Base-by-base conservation (phyloP, 768 basidiomycete species). In the Strobilomyces dryophilus region DNA sequence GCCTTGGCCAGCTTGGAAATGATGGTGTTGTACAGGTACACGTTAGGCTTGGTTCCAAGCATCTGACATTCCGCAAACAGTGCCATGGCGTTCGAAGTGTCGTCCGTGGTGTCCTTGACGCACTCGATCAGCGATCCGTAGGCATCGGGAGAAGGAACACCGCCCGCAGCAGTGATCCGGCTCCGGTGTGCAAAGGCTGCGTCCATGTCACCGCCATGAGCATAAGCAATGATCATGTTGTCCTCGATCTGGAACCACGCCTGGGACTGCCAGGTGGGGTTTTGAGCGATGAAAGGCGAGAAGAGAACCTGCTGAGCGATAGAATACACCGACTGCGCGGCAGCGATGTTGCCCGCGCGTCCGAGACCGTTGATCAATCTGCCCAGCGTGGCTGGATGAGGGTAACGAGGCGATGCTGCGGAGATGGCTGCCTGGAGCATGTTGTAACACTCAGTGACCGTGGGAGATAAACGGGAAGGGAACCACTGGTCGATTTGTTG, bases 1-100 rank as follows among this genome's bases (percentile, higher is more conserved):
- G 97, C 97, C 69, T 89, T 92, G 31, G 92, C 85, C 10, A 99
- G 80, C 73, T 95, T 95, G 57, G 91, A 93, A 71, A 99, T 98
- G 73, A 95, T 87, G 61, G 92, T 98, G 75, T 99, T 98, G 77
- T 89, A 99, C 36, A 99, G 80, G 72, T 87, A 99, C 44, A 87
- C 77, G 64, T 91, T 94, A 15, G 92, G 87, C 31, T 63, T 59
- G 36, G 95, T 89, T 9, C 84, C 83, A 26, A 81, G 79, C 41
- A 73, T 68, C 55, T 84, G 79, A 20, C 87, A 79, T 69, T 99
- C 95, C 27, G 84, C 73, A 74, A 87, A 98, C 29, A 98, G 79
- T 29, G 83, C 79, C 69, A 93, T 75, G 0, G 93, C 95, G 57
- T 93, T 90, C 4, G 84, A 79, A 0, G 93, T 87, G 61, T 98